A percentile compares a stretch with the other conserved stretches of the same genome.
These are phyloP conservation scores for Globisporangium abappressorium DNA, from an alignment of 352 stramenopile genomes.

Conservation along the genomic window DNA sequence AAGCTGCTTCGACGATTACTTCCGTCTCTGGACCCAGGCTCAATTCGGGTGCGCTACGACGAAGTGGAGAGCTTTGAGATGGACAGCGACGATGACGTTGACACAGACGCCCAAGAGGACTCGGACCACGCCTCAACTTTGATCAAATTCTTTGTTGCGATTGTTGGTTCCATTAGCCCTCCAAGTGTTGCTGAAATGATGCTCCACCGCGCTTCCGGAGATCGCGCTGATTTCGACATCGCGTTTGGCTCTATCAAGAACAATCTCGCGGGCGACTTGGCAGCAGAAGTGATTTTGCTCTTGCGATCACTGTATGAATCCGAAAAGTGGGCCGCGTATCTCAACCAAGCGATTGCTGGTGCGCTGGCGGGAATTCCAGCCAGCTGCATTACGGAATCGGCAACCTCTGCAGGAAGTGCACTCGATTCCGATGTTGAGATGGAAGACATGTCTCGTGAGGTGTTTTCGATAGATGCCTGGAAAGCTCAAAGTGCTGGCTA, in stretches of 20 bases:
- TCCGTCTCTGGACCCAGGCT: slow-evolving; percentile 62
- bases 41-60: slow-evolving; percentile 61
- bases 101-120: slow-evolving; percentile 47
- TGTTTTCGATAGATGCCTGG: slow-evolving; percentile 55
- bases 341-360: slow-evolving; percentile 60
- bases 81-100: slow-evolving; percentile 80
- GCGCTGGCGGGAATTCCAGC: slow-evolving; percentile 50
- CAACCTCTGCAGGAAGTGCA: slow-evolving; percentile 13
- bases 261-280: slow-evolving; percentile 43
- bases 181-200: slow-evolving; percentile 66
- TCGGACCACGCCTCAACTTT: slow-evolving; percentile 58
- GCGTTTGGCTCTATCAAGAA: slow-evolving; percentile 20
- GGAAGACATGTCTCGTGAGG: slow-evolving; percentile 70
- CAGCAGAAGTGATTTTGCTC: slow-evolving; percentile 76
- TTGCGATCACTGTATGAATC: slow-evolving; percentile 81
- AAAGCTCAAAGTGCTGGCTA: slow-evolving; percentile 46
- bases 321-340: slow-evolving; percentile 60
- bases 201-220: slow-evolving; percentile 30
- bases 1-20: slow-evolving; percentile 81
- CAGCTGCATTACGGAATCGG: slow-evolving; percentile 38
- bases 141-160: slow-evolving; percentile 77
- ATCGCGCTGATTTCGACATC: background rate
- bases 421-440: slow-evolving; percentile 80
- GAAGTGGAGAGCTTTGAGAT: slow-evolving; percentile 75
- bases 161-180: slow-evolving; percentile 65